These are phyloP conservation scores for Graphilbum sp. DNA, from an alignment of 2,329 filamentous ascomycete genomes.

Conservation along the genomic window DNA sequence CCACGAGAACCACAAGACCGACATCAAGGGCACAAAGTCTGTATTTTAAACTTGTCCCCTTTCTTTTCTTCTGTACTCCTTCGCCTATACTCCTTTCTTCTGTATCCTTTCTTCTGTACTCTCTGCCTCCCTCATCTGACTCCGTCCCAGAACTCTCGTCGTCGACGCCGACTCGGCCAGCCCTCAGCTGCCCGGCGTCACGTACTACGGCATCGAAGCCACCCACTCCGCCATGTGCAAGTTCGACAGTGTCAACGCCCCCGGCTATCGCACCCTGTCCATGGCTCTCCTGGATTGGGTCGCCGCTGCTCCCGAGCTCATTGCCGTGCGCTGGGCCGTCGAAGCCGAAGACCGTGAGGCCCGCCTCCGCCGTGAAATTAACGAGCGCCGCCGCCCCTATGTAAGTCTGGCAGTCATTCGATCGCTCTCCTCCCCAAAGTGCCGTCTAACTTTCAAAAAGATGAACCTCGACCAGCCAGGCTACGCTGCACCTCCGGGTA, in stretches of 20 bases:
- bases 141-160: conserved; percentile 31
- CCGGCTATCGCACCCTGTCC: conserved; percentile 43
- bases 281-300: conserved; percentile 34
- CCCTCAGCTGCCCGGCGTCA: conserved; percentile 51
- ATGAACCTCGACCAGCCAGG: too few relatives aligned
- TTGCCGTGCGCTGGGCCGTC: conserved; percentile 40
- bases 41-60: too few relatives aligned
- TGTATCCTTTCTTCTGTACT: too few relatives aligned
- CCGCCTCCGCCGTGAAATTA: conserved; percentile 25
- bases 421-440: too few relatives aligned
- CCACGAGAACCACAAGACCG: conserved; percentile 57
- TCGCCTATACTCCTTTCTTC: too few relatives aligned
- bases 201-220: conserved; percentile 58
- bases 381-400: conserved; percentile 27
- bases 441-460: background rate
- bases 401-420: conserved; percentile 14
- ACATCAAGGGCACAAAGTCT: conserved; percentile 44
- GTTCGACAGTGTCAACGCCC: conserved; percentile 45
- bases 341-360: conserved; percentile 37
- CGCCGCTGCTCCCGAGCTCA: conserved; percentile 34
- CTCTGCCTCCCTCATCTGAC: background rate
- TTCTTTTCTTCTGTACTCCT: too few relatives aligned
- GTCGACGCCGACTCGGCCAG: conserved; percentile 56
- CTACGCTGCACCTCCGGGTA: too few relatives aligned
- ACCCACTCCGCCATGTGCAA: conserved; percentile 61